phyloP scores from a whole-genome alignment of 1,284 basidiomycete genomes.

The Coniferiporia weirii region DNA sequence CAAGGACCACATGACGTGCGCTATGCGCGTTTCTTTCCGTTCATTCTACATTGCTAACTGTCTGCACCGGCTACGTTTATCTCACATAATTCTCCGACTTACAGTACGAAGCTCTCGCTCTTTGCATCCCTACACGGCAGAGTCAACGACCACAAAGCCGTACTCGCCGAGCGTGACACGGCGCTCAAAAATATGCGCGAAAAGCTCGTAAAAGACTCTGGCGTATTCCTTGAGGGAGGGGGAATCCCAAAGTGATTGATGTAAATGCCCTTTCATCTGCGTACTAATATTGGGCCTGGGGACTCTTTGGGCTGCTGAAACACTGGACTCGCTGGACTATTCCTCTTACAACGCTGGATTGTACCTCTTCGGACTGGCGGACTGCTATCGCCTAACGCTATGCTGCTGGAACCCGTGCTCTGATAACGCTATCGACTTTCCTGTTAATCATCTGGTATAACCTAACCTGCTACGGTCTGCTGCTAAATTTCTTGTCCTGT shows the following conservation, averaged over 20 bases:
- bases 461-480: too few species aligned
- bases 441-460: too few species aligned
- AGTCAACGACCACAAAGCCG: constrained; percentile 15
- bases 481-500: too few species aligned
- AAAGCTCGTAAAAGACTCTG: constrained; percentile 19
- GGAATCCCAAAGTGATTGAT: neutral
- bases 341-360: too few species aligned
- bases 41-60: neutral
- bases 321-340: neutral
- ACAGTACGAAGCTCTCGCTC: constrained; percentile 19
- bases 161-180: constrained; percentile 7
- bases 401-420: too few species aligned
- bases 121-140: constrained; percentile 17
- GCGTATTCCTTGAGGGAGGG: constrained; percentile 16
- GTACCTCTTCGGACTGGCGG: too few species aligned
- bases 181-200: constrained; percentile 16
- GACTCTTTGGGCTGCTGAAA: neutral
- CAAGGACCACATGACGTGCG: constrained; percentile 20
- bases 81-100: too few species aligned
- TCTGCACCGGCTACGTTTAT: neutral
- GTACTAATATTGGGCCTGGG: neutral
- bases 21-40: neutral
- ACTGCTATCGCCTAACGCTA: too few species aligned
- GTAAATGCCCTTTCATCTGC: neutral
- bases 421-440: too few species aligned